Evolutionary conservation across 164 flowering plant genomes (phyloP).

Genomic region (Akebia trifoliata): DNA sequence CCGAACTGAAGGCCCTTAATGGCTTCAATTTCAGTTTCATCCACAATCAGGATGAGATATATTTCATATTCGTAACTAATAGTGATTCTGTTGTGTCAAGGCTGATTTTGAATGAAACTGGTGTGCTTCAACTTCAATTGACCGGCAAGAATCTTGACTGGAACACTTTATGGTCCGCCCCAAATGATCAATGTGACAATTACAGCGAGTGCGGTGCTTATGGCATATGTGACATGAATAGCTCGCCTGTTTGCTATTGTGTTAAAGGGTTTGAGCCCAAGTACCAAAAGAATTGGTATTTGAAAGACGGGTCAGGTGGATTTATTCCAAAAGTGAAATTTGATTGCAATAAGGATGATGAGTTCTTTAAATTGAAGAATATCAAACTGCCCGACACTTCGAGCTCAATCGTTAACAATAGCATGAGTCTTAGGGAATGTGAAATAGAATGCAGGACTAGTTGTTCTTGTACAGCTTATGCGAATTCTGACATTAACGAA

Average conservation of each 20-base stretch:
- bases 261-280: slow-evolving; percentile 35
- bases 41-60: too few relatives aligned
- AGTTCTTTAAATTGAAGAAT: slow-evolving; percentile 15
- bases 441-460: slow-evolving; percentile 22
- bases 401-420: slow-evolving; percentile 11
- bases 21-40: too few relatives aligned
- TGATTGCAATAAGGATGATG: slow-evolving; percentile 21
- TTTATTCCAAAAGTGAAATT: slow-evolving; percentile 18
- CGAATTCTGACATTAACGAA: slow-evolving; percentile 1
- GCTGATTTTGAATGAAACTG: too few relatives aligned
- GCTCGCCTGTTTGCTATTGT: slow-evolving; percentile 39
- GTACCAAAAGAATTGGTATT: slow-evolving; percentile 26
- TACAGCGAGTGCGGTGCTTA: slow-evolving; percentile 21
- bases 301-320: slow-evolving; percentile 16
- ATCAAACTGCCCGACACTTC: slow-evolving; percentile 35
- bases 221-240: slow-evolving; percentile 35
- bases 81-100: too few relatives aligned
- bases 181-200: slow-evolving; percentile 14
- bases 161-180: too few relatives aligned
- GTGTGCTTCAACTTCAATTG: too few relatives aligned
- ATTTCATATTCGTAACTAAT: too few relatives aligned
- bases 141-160: too few relatives aligned
- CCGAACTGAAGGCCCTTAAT: too few relatives aligned
- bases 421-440: slow-evolving; percentile 22
- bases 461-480: slow-evolving; percentile 29